Evolutionary conservation across 1,284 basidiomycete species (phyloP), one percentile per base, ranked within the genome.

Genomic region (Ganoderma meredithae): DNA sequence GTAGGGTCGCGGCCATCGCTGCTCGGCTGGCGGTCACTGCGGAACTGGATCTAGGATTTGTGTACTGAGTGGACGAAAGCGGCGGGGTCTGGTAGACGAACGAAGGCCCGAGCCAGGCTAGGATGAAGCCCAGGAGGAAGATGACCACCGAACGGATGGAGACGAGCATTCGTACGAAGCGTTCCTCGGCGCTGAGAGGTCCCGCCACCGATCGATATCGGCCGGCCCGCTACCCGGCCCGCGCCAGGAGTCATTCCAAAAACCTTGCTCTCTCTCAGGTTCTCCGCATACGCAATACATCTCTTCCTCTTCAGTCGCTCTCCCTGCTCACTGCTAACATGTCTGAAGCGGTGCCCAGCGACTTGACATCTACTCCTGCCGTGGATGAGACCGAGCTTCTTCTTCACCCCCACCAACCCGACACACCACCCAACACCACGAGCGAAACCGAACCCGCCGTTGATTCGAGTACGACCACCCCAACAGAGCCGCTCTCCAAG

Each of bases 401-500:
- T 5, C 25, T 27, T 55, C 52, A 27, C 13, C 13, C 15, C 9
- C 15, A 17, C 13, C 1, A 31, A 55, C 17, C 27, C 52, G 10
- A 31, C 52, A 7, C 52, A 15, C 52, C 52, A 6, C 52, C 52
- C 27, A 27, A 33, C 13, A 27, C 27, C 52, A 27, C 27, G 15
- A 17, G 6, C 52, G 31, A 36, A 22, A 5, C 58, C 52, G 5
- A 31, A 19, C 25, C 27, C 27, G 19, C 25, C 15, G n/a, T 39
- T 9, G 47, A 22, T 1, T 2, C 43, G 43, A 44, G 43, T 8
- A 13, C n/a, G 2, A 1, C 58, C 40, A 1, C 58, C 40, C 43
- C 64, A 6, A 63, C 69, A 40, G 76, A 80, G 69, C 76, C 80
- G 13, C 83, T 91, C 69, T 95, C 94, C 55, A 96, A 96, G 79